A percentile compares a stretch with the other conserved stretches of the same genome.
Evolutionary conservation across 345 rosid species (phyloP).

Genomic region (Eucalyptus cloeziana): DNA sequence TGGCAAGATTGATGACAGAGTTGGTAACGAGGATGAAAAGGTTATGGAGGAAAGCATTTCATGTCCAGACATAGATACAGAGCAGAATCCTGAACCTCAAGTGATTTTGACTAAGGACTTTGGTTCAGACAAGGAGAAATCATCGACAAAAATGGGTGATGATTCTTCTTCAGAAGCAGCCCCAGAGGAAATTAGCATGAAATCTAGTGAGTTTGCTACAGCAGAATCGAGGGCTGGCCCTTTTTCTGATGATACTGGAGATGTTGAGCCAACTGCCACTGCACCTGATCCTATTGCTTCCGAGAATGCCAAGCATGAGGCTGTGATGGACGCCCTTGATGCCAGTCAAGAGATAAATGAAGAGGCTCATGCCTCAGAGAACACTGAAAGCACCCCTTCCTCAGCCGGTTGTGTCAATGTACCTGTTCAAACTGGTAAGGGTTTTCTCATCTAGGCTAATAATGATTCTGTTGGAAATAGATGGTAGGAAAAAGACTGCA

Average conservation of each 20-base stretch:
- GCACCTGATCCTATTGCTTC: slow-evolving; percentile 7
- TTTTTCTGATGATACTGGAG: not conserved
- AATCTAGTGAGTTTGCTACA: not conserved
- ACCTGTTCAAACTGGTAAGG: slow-evolving; percentile 3
- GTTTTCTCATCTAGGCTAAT: not conserved
- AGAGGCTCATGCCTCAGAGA: slow-evolving; percentile 5
- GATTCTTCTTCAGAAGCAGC: not conserved
- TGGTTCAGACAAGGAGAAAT: not conserved
- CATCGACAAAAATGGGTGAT: not conserved
- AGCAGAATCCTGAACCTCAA: not conserved
- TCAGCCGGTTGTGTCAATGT: not conserved
- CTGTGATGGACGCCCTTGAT: not conserved
- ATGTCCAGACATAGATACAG: not conserved
- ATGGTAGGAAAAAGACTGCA: not conserved
- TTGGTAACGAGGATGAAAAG: not conserved
- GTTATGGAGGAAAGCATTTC: slow-evolving; percentile 2
- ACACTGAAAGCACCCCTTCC: slow-evolving; percentile 3
- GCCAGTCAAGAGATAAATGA: slow-evolving; percentile 14
- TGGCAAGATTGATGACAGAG: not conserved
- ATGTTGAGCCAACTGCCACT: not conserved
- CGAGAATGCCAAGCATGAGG: slow-evolving; percentile 1
- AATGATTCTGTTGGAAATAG: not conserved
- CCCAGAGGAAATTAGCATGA: not conserved
- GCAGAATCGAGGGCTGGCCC: not conserved
- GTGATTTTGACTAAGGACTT: not conserved